Conservation (phyloP, 2,329 filamentous ascomycete genomes). For the Neofusicoccum sp. region DNA sequence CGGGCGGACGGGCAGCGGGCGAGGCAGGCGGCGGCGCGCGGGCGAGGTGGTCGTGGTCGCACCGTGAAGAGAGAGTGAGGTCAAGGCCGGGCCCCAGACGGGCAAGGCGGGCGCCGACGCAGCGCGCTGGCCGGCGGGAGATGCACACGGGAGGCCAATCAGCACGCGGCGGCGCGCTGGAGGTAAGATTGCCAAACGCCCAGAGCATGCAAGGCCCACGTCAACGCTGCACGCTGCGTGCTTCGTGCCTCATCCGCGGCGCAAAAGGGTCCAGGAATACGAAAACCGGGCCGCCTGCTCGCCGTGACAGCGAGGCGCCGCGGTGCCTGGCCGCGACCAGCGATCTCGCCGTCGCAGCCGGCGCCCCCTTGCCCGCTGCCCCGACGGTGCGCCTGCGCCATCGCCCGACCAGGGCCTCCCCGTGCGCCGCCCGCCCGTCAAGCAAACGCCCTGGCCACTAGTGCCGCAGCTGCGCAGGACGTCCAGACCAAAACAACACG, state of each 20-base stretch:
- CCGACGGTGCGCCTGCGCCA: not conserved
- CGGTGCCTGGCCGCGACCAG: not conserved
- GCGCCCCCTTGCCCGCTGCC: slow-evolving; percentile 8
- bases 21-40: not conserved
- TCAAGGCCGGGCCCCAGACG: slow-evolving; percentile 11
- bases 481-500: not conserved
- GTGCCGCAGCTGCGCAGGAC: not conserved
- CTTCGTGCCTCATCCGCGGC: slow-evolving; percentile 11
- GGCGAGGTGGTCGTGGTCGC: slow-evolving; percentile 14
- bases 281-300: not conserved
- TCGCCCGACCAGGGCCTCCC: not conserved
- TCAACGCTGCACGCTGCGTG: slow-evolving; percentile 4
- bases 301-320: not conserved
- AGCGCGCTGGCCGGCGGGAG: slow-evolving; percentile 18
- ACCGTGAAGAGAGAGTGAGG: slow-evolving; percentile 15
- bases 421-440: slow-evolving; percentile 3
- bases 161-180: slow-evolving; percentile 13
- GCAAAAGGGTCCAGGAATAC: slow-evolving; percentile 11
- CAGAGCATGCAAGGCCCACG: slow-evolving; percentile 3
- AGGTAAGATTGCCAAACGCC: slow-evolving; percentile 5
- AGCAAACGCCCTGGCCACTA: slow-evolving; percentile 15
- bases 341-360: not conserved
- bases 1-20: not conserved
- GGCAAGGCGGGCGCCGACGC: slow-evolving; percentile 8
- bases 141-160: slow-evolving; percentile 19